phyloP scores from a whole-genome alignment of 306 rosid species.

The Lotus japonicus region DNA sequence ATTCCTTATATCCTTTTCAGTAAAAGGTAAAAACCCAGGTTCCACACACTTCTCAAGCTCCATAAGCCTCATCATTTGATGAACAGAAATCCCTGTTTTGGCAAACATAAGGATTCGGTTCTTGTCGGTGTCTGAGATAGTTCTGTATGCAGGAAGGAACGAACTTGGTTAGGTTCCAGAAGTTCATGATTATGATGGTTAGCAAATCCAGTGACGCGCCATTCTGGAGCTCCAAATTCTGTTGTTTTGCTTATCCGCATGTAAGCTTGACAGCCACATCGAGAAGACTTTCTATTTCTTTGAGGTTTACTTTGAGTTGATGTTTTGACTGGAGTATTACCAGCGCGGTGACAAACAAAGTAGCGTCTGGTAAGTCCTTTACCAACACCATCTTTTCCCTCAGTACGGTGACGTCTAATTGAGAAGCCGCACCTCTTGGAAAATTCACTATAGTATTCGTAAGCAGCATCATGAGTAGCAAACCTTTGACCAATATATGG shows the following conservation, averaged over 20 bases:
- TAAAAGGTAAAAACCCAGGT: conserved; percentile 90
- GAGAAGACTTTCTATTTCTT: conserved; percentile 87
- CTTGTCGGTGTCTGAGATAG: conserved; percentile 83
- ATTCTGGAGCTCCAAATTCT: conserved; percentile 76
- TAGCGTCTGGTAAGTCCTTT: conserved; percentile 92
- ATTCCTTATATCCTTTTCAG: conserved; percentile 94
- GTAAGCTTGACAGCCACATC: conserved; percentile 93
- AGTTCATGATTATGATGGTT: conserved; percentile 93
- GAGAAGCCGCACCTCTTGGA: conserved; percentile 87
- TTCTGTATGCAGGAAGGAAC: conserved; percentile 97
- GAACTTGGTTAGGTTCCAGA: conserved; percentile 92
- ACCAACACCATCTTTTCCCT: conserved; percentile 94
- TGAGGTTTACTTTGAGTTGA: conserved; percentile 76
- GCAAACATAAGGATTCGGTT: conserved; percentile 87
- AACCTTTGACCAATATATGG: conserved; percentile 89
- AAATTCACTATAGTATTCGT: conserved; percentile 79
- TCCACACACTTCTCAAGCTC: conserved; percentile 94
- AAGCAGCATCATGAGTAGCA: conserved; percentile 84
- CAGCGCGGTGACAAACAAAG: conserved; percentile 97
- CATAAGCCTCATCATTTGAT: conserved; percentile 97
- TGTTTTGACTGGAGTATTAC: conserved; percentile 75
- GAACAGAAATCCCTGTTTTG: conserved; percentile 93
- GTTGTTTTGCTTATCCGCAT: conserved; percentile 87
- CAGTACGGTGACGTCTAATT: conserved; percentile 87
- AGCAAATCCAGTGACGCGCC: conserved; percentile 95